These are phyloP conservation scores for Chaetomium olivaceum DNA, from an alignment of 2,329 filamentous ascomycete species.

Conservation along the genomic window DNA sequence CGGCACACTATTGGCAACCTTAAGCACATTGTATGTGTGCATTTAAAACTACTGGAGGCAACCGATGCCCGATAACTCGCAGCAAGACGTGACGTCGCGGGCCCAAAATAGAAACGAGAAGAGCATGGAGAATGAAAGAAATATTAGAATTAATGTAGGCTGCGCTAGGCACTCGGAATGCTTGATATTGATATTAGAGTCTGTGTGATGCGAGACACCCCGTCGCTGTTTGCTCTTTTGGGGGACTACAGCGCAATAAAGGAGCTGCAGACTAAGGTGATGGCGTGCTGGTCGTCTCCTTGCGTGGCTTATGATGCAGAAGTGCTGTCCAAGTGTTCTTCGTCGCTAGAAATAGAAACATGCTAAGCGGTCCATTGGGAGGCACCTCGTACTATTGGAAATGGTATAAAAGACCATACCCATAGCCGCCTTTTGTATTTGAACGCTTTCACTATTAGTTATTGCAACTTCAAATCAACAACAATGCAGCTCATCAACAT, in stretches of 20 bases:
- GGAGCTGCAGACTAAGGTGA: not conserved
- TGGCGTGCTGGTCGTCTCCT: too few species aligned
- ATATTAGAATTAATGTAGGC: not conserved
- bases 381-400: too few species aligned
- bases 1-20: too few species aligned
- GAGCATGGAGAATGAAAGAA: not conserved
- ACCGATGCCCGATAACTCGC: conserved; percentile 8
- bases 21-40: too few species aligned
- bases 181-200: not conserved
- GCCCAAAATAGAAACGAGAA: conserved; percentile 17
- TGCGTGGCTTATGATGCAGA: too few species aligned
- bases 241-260: not conserved
- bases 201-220: not conserved
- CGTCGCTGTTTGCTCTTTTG: not conserved
- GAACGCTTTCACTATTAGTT: not conserved
- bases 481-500: conserved; percentile 23
- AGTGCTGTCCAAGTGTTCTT: not conserved
- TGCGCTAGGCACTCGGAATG: not conserved
- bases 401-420: not conserved
- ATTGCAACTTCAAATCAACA: not conserved
- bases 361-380: not conserved
- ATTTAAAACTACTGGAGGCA: not conserved
- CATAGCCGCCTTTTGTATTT: not conserved
- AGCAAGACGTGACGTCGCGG: not conserved
- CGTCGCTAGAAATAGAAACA: conserved; percentile 23